phyloP scores from a whole-genome alignment of 495 filamentous ascomycete genomes.

The Penicillium desertorum region DNA sequence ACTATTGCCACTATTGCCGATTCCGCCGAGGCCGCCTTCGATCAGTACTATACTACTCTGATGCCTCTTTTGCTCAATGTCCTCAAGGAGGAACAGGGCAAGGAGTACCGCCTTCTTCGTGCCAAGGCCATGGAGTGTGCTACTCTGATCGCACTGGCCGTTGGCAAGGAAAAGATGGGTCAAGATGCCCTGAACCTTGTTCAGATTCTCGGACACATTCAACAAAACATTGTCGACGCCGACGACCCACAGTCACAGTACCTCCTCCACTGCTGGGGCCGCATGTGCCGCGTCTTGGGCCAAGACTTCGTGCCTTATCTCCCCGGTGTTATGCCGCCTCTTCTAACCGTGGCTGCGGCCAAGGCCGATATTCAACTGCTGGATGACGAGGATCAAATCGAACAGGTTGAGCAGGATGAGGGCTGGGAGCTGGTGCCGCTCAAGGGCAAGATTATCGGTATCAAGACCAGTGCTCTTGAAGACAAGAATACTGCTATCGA shows the following conservation, averaged over 20 bases:
- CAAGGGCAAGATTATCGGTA: slow-evolving; percentile 96
- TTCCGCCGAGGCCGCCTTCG: slow-evolving; percentile 92
- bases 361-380: slow-evolving; percentile 97
- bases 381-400: slow-evolving; percentile 93
- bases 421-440: slow-evolving; percentile 97
- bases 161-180: slow-evolving; percentile 89
- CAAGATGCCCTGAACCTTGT: slow-evolving; percentile 82
- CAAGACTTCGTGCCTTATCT: slow-evolving; percentile 90
- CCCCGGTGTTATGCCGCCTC: slow-evolving; percentile 88
- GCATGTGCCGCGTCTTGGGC: slow-evolving; percentile 94
- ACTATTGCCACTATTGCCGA: slow-evolving; percentile 99
- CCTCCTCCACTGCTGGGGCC: slow-evolving; percentile 97
- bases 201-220: slow-evolving; percentile 80
- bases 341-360: slow-evolving; percentile 85
- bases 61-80: slow-evolving; percentile 95
- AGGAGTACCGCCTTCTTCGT: slow-evolving; percentile 85
- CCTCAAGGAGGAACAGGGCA: slow-evolving; percentile 81
- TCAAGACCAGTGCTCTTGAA: slow-evolving; percentile 93
- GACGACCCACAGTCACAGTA: slow-evolving; percentile 98
- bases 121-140: slow-evolving; percentile 99
- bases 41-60: slow-evolving; percentile 90
- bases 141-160: slow-evolving; percentile 91
- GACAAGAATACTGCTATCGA: slow-evolving; percentile 99
- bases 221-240: slow-evolving; percentile 81
- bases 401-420: slow-evolving; percentile 89